Base-by-base conservation (phyloP, 192 early-diverging fungal species). In the Coemansia sp. region DNA sequence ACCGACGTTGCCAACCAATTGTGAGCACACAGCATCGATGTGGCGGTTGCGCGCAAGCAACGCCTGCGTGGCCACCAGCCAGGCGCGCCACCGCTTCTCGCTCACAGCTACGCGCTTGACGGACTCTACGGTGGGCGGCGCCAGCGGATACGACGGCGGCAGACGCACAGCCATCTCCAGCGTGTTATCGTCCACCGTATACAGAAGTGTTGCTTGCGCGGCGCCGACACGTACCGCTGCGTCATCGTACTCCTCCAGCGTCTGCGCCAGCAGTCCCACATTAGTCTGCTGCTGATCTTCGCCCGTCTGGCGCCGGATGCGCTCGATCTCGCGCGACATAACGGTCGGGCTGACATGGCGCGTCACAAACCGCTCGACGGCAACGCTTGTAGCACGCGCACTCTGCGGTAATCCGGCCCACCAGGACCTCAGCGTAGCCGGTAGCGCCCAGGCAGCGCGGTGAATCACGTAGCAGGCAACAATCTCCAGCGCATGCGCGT, bases 1-100 rank as follows among this genome's bases (percentile, higher is more conserved):
- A n/a, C 85, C 83, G 19, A 96, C 87, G 71, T 99, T 99, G 62
- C 88, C 88, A 48, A 91, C 80, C 65, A 95, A 91, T 61, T 94
- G 72, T 6, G 83, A 82, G 51, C 98, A 74, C 0, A 92, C 92
- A 66, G 94, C 91, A 48, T 91, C 88, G 37, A 97, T 80, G 6
- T 88, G 87, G 11, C 90, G 89, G 73, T 96, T 94, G 73, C 95
- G 89, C 0, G 84, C 78, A 65, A 87, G 72, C 71, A 90, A 84
- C 5, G 85, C 73, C 41, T 74, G 68, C 18, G 77, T 65, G 4
- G 74, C 69, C 39, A 74, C 87, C 41, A 74, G 65, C 84, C 76
- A 88, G 58, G 65, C 81, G 65, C 61, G 75, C 86, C 84, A 85
- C 46, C 84, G 72, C 73, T 83, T 72, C 78, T 80, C 83, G 59